A percentile compares a stretch with the other conserved stretches of the same genome.
Conservation (phyloP, 78 protist species). For the Blattamonas nauphoetae region DNA sequence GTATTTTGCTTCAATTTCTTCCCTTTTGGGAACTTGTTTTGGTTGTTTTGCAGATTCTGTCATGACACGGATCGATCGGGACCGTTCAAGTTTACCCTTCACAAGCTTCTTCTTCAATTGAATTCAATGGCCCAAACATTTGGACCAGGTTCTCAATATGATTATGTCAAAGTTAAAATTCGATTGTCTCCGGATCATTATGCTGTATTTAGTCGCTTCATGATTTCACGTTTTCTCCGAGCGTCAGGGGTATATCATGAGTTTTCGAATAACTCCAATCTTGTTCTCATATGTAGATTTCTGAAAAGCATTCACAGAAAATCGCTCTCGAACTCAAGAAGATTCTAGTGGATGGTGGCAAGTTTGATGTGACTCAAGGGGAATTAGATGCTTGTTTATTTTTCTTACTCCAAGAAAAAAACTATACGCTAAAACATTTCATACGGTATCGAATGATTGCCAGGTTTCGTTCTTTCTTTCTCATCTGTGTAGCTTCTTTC, state of each 20-base stretch:
- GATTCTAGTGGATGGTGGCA: background rate
- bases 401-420: background rate
- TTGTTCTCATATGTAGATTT: background rate
- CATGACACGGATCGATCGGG: no score
- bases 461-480: background rate
- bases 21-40: no score
- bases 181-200: background rate
- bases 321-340: slow-evolving; percentile 3
- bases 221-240: background rate
- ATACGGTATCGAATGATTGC: slow-evolving; percentile 1
- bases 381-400: background rate
- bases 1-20: no score
- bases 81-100: no score
- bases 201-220: background rate
- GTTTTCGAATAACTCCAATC: background rate
- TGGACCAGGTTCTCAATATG: slow-evolving; percentile 1
- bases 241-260: background rate
- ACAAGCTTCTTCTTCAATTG: no score
- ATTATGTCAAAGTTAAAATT: background rate
- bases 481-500: background rate
- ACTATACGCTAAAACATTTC: background rate
- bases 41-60: no score
- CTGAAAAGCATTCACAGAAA: background rate
- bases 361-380: background rate
- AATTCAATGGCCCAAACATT: no score